Percentiles rank a stretch among this genome's conserved stretches.
These are phyloP conservation scores for Rhazya stricta DNA, from an alignment of 257 asterid species.

Conservation along the genomic window DNA sequence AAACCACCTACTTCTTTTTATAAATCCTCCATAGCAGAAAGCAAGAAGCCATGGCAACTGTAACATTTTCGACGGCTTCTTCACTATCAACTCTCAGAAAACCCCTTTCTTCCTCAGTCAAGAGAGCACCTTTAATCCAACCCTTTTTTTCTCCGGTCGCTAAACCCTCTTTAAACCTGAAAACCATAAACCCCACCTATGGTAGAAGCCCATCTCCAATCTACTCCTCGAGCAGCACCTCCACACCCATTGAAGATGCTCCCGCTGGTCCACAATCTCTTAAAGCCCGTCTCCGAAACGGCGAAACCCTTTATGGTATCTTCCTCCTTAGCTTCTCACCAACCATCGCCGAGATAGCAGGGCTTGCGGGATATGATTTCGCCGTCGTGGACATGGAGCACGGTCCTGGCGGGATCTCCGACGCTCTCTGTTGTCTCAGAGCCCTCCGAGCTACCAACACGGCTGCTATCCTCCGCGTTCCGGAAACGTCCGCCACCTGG, in stretches of 20 bases:
- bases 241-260: constrained; percentile 18
- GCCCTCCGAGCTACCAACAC: constrained; percentile 68
- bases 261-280: constrained; percentile 29
- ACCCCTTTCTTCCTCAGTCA: constrained; percentile 11
- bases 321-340: constrained; percentile 78
- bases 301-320: constrained; percentile 72
- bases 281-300: constrained; percentile 58
- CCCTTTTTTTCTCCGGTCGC: background rate
- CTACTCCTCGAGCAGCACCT: constrained; percentile 20
- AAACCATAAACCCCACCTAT: constrained; percentile 22
- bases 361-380: constrained; percentile 72
- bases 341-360: constrained; percentile 71
- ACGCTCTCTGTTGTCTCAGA: constrained; percentile 64
- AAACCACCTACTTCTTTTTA: background rate
- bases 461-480: constrained; percentile 69
- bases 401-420: constrained; percentile 75
- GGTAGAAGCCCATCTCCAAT: constrained; percentile 11
- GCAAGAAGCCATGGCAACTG: constrained; percentile 10
- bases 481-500: constrained; percentile 66
- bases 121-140: constrained; percentile 12
- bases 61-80: constrained; percentile 17
- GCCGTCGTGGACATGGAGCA: constrained; percentile 89
- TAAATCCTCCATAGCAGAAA: too few relatives aligned
- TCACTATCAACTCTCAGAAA: constrained; percentile 37
- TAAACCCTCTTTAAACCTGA: constrained; percentile 20